Conservation (phyloP, 371 early-diverging fungal genomes). For the Rhizopus arrhizus region DNA sequence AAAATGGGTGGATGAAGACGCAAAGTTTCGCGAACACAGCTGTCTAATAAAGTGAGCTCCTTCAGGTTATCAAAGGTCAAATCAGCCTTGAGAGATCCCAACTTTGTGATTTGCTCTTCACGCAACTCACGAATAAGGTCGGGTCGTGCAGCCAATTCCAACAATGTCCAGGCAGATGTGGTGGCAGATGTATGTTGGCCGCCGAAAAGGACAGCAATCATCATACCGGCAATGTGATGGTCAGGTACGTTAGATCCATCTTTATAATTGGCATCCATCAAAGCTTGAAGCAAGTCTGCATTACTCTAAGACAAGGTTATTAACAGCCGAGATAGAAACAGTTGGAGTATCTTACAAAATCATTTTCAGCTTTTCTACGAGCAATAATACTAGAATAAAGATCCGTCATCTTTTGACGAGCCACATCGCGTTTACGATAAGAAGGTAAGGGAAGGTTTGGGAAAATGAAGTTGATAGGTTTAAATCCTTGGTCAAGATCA, state of each 20-base stretch:
- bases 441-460: constrained; percentile 51
- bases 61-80: constrained; percentile 80
- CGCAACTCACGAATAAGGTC: constrained; percentile 61
- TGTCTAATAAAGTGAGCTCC: constrained; percentile 76
- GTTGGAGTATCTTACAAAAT: constrained; percentile 29
- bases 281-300: constrained; percentile 78
- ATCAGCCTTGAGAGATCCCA: constrained; percentile 61
- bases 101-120: constrained; percentile 64
- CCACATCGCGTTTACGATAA: constrained; percentile 80
- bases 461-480: constrained; percentile 89
- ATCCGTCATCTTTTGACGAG: constrained; percentile 80
- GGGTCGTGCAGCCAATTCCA: constrained; percentile 84
- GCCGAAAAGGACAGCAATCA: constrained; percentile 95
- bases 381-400: constrained; percentile 83
- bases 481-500: constrained; percentile 93
- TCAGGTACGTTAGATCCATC: constrained; percentile 80
- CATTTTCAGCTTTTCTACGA: constrained; percentile 66
- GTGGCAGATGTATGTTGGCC: constrained; percentile 97
- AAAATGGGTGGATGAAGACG: constrained; percentile 94
- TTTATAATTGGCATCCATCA: constrained; percentile 89
- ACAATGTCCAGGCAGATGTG: constrained; percentile 89
- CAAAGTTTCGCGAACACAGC: constrained; percentile 85
- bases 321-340: background rate
- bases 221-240: constrained; percentile 86
- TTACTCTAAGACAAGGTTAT: constrained; percentile 28